Evolutionary conservation across 2,329 filamentous ascomycete genomes (phyloP), one percentile per base, ranked within the genome.

Genomic region (Epichloe bromicola): DNA sequence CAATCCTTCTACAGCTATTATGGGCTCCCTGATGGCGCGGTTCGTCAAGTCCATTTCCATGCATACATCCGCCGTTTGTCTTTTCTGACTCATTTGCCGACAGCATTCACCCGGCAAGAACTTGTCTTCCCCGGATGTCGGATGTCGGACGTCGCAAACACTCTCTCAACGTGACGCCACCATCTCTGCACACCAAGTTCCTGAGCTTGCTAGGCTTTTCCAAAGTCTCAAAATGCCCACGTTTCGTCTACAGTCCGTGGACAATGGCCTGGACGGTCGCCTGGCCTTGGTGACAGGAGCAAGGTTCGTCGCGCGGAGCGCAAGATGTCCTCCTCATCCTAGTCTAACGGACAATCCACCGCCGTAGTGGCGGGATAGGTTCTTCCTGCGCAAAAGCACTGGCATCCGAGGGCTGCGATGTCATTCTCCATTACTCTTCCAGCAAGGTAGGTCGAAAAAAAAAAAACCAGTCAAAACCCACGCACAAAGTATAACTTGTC

Each of bases 261-360:
- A 53, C 30, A 53, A 53, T 19, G 30, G 46, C 7, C 23, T 51
- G 4, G 3, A 23, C 15, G 40, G 45, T 12, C 48, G 52, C 4
- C 37, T 53, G 34, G 52, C 45, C 40, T 23, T 53, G 33, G 52
- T 53, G 8, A 53, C 52, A 17, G 52, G 52, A 30, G 49, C 52
- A 17, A 53, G 52, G 52, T 53, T 10, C 15, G 51, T 53, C 17
- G 6, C 20, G 3, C 20, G 4, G 17, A 23, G 36, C 37, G 7
- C 36, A 20, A 15, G 10, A 6, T 2, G 8, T 7, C 5, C 15
- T 4, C 8, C 15, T 4, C 8, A 19, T 38, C 8, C 12, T 11
- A 12, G 30, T 14, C 45, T 44, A 23, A 38, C 19, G 8, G 10
- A 10, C 14, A 6, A 26, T 20, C 1, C 40, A 12, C 12, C 19